Conservation (phyloP, 176 grass and related monocot species). For the Rhynchospora tenuis region DNA sequence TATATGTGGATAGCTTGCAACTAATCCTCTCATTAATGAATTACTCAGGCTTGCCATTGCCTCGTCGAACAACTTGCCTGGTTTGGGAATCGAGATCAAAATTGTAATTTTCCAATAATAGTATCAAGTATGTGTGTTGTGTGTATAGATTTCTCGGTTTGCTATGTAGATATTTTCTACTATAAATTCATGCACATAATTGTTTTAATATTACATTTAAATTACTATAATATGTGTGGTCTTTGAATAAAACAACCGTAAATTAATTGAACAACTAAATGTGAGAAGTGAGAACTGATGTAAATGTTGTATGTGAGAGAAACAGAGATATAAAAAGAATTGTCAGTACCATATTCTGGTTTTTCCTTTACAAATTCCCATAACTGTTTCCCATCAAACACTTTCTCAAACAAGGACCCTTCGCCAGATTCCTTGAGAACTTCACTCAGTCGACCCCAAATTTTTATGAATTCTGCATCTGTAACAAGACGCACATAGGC, state of each 20-base stretch:
- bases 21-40: neutral
- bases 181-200: too few species aligned
- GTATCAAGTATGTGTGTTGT: too few species aligned
- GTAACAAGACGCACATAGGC: neutral
- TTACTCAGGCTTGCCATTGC: constrained; percentile 9
- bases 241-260: too few species aligned
- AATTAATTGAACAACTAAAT: neutral
- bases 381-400: neutral
- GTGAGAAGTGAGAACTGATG: too few species aligned
- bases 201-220: too few species aligned
- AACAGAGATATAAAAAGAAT: too few species aligned
- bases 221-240: too few species aligned
- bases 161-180: too few species aligned
- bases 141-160: too few species aligned
- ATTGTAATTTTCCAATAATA: neutral
- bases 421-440: neutral
- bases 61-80: constrained; percentile 1
- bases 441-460: neutral
- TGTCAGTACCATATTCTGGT: neutral
- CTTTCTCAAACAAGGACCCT: neutral
- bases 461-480: neutral
- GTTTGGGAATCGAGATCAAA: neutral
- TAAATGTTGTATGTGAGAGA: too few species aligned
- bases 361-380: neutral
- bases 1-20: neutral